Conservation (phyloP, 352 stramenopile genomes). For the Phytopythium helicoides region DNA sequence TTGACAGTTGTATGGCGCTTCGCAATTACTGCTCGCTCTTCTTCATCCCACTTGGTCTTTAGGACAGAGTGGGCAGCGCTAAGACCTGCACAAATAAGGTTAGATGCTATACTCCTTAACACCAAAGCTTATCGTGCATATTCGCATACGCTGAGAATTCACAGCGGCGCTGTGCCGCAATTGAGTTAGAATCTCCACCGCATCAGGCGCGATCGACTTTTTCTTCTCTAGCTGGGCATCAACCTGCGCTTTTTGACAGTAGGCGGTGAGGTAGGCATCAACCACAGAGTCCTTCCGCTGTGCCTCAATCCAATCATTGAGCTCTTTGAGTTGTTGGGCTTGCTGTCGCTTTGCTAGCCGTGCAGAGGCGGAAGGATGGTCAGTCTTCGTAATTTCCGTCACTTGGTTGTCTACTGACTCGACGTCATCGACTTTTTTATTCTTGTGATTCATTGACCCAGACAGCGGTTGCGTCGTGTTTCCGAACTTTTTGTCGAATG, state of each 20-base stretch:
- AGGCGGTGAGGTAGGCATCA: slow-evolving; percentile 12
- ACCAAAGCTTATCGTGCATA: background rate
- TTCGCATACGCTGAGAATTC: slow-evolving; percentile 31
- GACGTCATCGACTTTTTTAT: background rate
- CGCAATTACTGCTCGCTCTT: slow-evolving; percentile 22
- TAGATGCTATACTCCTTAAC: background rate
- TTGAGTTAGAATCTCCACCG: slow-evolving; percentile 25
- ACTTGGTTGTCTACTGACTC: background rate
- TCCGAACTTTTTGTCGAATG: slow-evolving; percentile 4
- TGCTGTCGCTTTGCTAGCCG: background rate
- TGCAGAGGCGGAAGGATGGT: background rate
- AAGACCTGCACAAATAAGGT: slow-evolving; percentile 17
- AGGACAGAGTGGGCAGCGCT: slow-evolving; percentile 30
- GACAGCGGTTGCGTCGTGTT: background rate
- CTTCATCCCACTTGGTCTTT: slow-evolving; percentile 25
- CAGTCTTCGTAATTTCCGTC: background rate
- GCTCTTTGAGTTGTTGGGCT: slow-evolving; percentile 3
- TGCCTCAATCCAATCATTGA: slow-evolving; percentile 13
- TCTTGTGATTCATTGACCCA: background rate
- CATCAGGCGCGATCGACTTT: slow-evolving; percentile 7
- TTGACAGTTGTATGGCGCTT: slow-evolving; percentile 23
- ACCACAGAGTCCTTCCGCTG: slow-evolving; percentile 10
- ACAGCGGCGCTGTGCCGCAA: slow-evolving; percentile 34
- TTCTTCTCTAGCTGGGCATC: slow-evolving; percentile 9
- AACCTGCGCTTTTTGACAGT: slow-evolving; percentile 12